Percentiles rank a stretch among this genome's conserved stretches.
These are phyloP conservation scores for Coemansia reversa DNA, from an alignment of 192 early-diverging fungal genomes.

Conservation along the genomic window DNA sequence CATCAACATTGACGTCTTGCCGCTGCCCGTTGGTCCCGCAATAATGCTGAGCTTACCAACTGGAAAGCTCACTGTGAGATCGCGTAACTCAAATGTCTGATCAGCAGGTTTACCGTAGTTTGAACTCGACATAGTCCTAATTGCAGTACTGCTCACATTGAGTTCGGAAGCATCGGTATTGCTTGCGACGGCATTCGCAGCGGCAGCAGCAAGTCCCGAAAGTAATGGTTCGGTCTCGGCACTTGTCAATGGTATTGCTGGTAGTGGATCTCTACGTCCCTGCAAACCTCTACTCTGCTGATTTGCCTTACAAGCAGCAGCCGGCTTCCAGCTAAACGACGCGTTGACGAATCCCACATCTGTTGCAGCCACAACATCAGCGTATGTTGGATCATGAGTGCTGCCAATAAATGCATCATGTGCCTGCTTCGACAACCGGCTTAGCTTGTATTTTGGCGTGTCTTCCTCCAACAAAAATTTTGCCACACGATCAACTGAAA, in stretches of 20 bases:
- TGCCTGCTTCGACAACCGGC: conserved; percentile 10
- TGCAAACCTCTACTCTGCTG: background rate
- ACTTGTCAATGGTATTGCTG: background rate
- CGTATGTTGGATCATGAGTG: conserved; percentile 28
- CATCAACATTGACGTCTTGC: conserved; percentile 80
- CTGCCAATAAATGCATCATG: conserved; percentile 18
- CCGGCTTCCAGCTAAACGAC: conserved; percentile 63
- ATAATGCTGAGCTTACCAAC: conserved; percentile 72
- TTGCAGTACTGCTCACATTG: background rate
- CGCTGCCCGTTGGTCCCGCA: conserved; percentile 83
- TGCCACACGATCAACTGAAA: conserved; percentile 68
- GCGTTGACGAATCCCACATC: conserved; percentile 69
- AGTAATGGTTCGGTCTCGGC: conserved; percentile 20
- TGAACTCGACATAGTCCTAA: background rate
- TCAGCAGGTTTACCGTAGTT: background rate
- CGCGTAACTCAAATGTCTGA: conserved; percentile 58
- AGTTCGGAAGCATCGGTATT: conserved; percentile 3
- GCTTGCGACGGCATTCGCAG: background rate
- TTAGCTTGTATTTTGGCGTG: conserved; percentile 48
- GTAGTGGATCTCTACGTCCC: background rate
- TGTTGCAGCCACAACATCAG: conserved; percentile 36
- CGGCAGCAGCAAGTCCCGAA: background rate
- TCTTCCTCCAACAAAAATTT: conserved; percentile 80
- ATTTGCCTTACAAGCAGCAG: background rate
- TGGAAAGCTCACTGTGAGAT: conserved; percentile 70